A percentile compares a stretch with the other conserved stretches of the same genome.
Conservation (phyloP, 2,329 filamentous ascomycete genomes). For the Metarhizium robertsii region DNA sequence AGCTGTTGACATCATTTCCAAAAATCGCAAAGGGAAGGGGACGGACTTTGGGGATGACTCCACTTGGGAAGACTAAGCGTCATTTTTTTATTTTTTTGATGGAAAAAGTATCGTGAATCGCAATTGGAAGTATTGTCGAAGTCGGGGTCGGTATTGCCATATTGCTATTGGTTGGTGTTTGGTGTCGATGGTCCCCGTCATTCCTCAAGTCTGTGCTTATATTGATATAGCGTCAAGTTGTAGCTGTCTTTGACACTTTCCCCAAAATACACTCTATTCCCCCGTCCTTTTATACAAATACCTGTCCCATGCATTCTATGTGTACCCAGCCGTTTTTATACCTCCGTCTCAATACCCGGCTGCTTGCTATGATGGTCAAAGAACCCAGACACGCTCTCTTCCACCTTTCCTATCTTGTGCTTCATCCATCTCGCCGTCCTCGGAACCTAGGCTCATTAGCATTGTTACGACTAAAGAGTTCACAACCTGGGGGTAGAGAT, state of each 20-base stretch:
- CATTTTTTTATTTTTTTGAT: neutral
- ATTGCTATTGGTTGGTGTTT: neutral
- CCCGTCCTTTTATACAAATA: neutral
- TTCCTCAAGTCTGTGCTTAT: neutral
- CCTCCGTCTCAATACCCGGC: constrained; percentile 58
- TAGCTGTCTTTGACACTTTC: neutral
- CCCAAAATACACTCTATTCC: neutral
- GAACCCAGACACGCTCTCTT: constrained; percentile 45
- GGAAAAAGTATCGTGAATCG: neutral
- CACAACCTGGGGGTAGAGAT: neutral
- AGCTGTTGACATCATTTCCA: constrained; percentile 14
- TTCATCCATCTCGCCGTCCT: constrained; percentile 41
- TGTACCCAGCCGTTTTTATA: constrained; percentile 29
- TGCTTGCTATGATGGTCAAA: constrained; percentile 52
- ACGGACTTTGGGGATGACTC: neutral
- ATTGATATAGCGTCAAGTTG: neutral
- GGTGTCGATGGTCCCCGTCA: neutral
- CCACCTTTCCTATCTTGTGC: constrained; percentile 45
- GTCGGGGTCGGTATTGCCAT: neutral
- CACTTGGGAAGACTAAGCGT: neutral
- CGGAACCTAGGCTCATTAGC: constrained; percentile 18
- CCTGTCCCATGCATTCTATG: neutral
- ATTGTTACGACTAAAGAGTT: neutral
- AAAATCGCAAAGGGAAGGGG: constrained; percentile 14
- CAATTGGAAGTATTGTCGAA: neutral